phyloP scores from a whole-genome alignment of 495 filamentous ascomycete genomes.

The Penicillium cosmopolitanum region DNA sequence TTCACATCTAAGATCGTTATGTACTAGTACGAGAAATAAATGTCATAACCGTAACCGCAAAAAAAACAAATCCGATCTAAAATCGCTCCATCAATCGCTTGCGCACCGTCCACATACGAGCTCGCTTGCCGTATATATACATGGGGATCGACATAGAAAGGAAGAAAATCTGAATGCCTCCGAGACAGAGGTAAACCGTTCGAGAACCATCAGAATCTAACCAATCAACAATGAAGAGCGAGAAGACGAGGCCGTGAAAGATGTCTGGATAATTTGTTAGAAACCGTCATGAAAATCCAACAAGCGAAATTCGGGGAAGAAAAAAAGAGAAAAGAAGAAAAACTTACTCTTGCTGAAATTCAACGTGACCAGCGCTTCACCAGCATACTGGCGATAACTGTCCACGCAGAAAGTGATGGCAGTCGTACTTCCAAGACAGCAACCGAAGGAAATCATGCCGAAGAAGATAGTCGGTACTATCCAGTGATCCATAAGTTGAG shows the following conservation, averaged over 20 bases:
- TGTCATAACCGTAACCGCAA: not conserved
- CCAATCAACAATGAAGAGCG: slow-evolving; percentile 89
- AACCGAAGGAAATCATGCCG: slow-evolving; percentile 90
- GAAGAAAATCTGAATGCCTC: slow-evolving; percentile 81
- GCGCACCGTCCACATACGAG: slow-evolving; percentile 94
- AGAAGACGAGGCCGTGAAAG: slow-evolving; percentile 87
- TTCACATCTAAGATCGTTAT: not conserved
- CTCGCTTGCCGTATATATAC: slow-evolving; percentile 94
- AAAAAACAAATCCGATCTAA: slow-evolving; percentile 34
- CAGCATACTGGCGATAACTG: slow-evolving; percentile 90
- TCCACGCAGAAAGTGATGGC: slow-evolving; percentile 95
- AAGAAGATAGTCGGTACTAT: slow-evolving; percentile 95
- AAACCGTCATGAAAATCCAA: not conserved
- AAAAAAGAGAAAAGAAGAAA: not conserved
- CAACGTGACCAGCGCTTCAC: slow-evolving; percentile 91
- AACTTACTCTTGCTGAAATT: slow-evolving; percentile 86
- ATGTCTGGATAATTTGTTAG: slow-evolving; percentile 55
- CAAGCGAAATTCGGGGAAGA: too few species aligned
- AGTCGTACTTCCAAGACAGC: slow-evolving; percentile 89
- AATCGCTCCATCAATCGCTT: slow-evolving; percentile 90
- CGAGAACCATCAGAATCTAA: slow-evolving; percentile 74
- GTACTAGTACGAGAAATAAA: not conserved
- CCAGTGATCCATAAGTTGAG: slow-evolving; percentile 72
- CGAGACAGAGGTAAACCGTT: slow-evolving; percentile 78
- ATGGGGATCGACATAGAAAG: slow-evolving; percentile 82